A percentile compares a stretch with the other conserved stretches of the same genome.
Conservation (phyloP, 345 rosid species). For the Populus euphratica region DNA sequence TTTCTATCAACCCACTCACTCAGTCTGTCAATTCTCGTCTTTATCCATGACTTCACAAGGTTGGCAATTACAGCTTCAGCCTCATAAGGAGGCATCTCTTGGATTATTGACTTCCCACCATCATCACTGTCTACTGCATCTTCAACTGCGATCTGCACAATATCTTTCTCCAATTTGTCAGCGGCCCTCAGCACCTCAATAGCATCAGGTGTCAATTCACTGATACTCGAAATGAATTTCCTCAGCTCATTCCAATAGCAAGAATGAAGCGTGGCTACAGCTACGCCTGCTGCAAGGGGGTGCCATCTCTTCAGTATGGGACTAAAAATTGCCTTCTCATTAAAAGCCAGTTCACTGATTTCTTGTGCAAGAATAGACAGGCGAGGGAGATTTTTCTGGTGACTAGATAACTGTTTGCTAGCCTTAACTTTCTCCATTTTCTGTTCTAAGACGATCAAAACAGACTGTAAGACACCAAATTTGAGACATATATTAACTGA, state of each 20-base stretch:
- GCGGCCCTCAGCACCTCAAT: constrained; percentile 87
- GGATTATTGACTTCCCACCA: constrained; percentile 94
- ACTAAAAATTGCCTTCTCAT: constrained; percentile 78
- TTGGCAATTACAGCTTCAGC: constrained; percentile 81
- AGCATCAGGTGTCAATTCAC: constrained; percentile 81
- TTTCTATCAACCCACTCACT: constrained; percentile 86
- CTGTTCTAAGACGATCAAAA: constrained; percentile 31
- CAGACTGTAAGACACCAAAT: constrained; percentile 11
- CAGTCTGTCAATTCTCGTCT: constrained; percentile 67
- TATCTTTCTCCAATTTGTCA: constrained; percentile 94
- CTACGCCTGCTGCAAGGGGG: constrained; percentile 96
- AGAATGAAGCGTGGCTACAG: constrained; percentile 94
- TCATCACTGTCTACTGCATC: constrained; percentile 97
- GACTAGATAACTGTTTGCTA: constrained; percentile 60
- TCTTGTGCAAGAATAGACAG: constrained; percentile 89
- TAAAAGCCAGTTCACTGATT: constrained; percentile 79
- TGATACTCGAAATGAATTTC: constrained; percentile 62
- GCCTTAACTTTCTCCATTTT: constrained; percentile 95
- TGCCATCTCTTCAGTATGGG: constrained; percentile 96
- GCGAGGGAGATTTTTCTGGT: constrained; percentile 62
- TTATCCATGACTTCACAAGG: constrained; percentile 85
- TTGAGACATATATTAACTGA: not conserved
- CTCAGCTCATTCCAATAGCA: constrained; percentile 89
- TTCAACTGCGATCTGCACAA: constrained; percentile 95
- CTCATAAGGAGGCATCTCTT: constrained; percentile 97